Percentiles rank a stretch among this genome's conserved stretches.
phyloP scores from a whole-genome alignment of 305 asterid genomes.

The Fraxinus greggii region DNA sequence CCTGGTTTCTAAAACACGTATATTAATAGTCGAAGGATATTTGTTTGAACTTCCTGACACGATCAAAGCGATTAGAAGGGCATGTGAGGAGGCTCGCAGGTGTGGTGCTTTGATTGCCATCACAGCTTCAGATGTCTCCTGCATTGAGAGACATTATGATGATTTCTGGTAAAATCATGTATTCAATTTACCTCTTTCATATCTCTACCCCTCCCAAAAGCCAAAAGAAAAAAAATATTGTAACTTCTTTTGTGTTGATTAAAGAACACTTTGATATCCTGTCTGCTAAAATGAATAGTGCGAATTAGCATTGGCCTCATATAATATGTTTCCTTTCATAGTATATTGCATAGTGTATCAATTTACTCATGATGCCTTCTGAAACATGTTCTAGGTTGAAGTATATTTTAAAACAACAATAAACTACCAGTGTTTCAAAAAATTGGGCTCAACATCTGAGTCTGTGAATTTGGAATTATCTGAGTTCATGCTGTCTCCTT shows the following conservation, averaged over 20 bases:
- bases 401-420: background rate
- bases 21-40: conserved; percentile 88
- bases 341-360: background rate
- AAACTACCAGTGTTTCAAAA: background rate
- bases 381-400: background rate
- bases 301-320: background rate
- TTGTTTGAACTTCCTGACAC: conserved; percentile 92
- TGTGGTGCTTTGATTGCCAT: conserved; percentile 91
- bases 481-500: conserved; percentile 3
- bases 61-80: conserved; percentile 72
- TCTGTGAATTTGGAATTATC: conserved; percentile 5
- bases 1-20: conserved; percentile 68
- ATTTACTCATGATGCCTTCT: background rate
- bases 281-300: background rate
- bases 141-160: conserved; percentile 89
- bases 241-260: background rate
- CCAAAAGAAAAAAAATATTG: background rate
- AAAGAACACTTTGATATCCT: background rate
- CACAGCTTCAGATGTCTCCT: conserved; percentile 94
- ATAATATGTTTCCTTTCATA: background rate
- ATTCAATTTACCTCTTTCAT: background rate
- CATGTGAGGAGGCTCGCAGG: conserved; percentile 82
- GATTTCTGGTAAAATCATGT: conserved; percentile 73
- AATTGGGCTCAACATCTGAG: background rate
- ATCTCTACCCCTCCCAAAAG: background rate